These are phyloP conservation scores for Naganishia vaughanmartiniae DNA, from an alignment of 768 basidiomycete genomes.

Conservation along the genomic window DNA sequence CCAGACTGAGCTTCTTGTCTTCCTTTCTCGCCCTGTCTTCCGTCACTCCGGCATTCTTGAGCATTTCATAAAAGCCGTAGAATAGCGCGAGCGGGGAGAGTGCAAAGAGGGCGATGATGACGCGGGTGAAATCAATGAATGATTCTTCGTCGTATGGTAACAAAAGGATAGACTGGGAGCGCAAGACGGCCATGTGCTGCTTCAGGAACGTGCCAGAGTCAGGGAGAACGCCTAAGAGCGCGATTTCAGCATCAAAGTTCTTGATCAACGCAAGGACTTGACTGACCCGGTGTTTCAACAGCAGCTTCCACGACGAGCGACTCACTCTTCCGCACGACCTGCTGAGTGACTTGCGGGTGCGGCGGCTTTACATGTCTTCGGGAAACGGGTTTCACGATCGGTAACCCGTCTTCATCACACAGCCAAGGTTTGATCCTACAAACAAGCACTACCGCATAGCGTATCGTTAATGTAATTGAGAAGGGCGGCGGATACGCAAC, in stretches of 20 bases:
- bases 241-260: not conserved
- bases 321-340: not conserved
- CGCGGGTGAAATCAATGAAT: not conserved
- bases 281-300: not conserved
- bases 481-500: not conserved
- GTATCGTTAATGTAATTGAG: not conserved
- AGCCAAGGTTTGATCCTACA: slow-evolving; percentile 27
- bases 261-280: too few relatives aligned
- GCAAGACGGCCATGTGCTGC: slow-evolving; percentile 24
- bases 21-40: slow-evolving; percentile 21
- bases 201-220: not conserved
- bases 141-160: slow-evolving; percentile 24
- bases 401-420: slow-evolving; percentile 14
- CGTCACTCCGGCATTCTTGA: slow-evolving; percentile 17
- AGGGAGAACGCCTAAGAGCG: not conserved
- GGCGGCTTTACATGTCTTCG: not conserved
- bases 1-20: slow-evolving; percentile 25
- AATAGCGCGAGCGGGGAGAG: slow-evolving; percentile 12
- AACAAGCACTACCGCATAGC: not conserved
- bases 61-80: slow-evolving; percentile 27
- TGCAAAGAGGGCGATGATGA: not conserved
- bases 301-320: not conserved
- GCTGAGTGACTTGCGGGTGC: not conserved
- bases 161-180: slow-evolving; percentile 28
- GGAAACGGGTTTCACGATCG: not conserved